A percentile compares a stretch with the other conserved stretches of the same genome.
These are phyloP conservation scores for Hypoxylon sp. DNA, from an alignment of 2,329 filamentous ascomycete genomes.

Conservation along the genomic window DNA sequence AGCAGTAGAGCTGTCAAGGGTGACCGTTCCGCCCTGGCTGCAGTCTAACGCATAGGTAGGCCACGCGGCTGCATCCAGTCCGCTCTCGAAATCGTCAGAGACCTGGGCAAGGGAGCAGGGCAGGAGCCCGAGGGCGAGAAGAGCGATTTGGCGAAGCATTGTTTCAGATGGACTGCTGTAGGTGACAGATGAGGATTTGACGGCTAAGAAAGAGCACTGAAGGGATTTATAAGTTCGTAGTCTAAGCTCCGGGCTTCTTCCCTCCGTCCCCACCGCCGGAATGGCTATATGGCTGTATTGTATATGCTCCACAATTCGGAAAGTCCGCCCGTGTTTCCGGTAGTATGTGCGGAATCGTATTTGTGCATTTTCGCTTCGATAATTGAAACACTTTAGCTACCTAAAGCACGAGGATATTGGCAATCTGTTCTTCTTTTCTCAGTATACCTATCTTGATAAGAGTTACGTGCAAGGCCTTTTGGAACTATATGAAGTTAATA, in stretches of 20 bases:
- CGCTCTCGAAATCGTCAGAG: constrained; percentile 69
- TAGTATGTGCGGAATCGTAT: constrained; percentile 1
- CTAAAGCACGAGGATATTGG: constrained; percentile 1
- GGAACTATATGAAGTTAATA: neutral
- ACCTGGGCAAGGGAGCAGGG: constrained; percentile 67
- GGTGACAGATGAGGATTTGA: constrained; percentile 5
- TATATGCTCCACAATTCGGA: constrained; percentile 19
- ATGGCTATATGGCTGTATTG: constrained; percentile 14
- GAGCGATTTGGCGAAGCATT: constrained; percentile 62
- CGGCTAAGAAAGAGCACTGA: constrained; percentile 15
- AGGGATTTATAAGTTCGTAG: constrained; percentile 45
- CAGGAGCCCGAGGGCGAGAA: constrained; percentile 63
- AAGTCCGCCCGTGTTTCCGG: neutral
- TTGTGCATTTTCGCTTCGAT: constrained; percentile 15
- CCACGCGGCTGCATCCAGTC: constrained; percentile 71
- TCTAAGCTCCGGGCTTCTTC: constrained; percentile 40
- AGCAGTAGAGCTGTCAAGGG: constrained; percentile 69
- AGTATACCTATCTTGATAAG: neutral
- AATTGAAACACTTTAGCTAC: constrained; percentile 8
- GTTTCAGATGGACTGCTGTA: constrained; percentile 22
- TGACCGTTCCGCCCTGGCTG: constrained; percentile 70
- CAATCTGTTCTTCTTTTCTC: neutral
- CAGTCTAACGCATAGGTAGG: constrained; percentile 72
- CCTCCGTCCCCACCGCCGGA: constrained; percentile 27
- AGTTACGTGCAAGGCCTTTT: neutral